Percentiles rank a stretch among this genome's conserved stretches.
Conservation (phyloP, 2,329 filamentous ascomycete genomes). For the Lachnellula suecica region DNA sequence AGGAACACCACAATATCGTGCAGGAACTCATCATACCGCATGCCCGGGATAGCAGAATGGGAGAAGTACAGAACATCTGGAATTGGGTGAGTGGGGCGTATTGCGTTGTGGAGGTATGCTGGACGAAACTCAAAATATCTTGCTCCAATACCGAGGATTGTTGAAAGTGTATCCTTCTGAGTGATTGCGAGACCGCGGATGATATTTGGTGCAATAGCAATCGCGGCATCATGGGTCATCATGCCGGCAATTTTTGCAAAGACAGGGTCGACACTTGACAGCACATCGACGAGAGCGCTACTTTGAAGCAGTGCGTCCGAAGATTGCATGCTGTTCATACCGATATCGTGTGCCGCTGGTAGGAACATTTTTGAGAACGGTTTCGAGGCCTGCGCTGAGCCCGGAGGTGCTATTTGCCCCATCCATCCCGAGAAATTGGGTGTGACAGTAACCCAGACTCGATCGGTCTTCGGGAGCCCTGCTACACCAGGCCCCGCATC, state of each 20-base stretch:
- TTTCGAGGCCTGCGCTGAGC: constrained; percentile 37
- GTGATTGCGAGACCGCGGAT: constrained; percentile 49
- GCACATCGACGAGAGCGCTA: constrained; percentile 30
- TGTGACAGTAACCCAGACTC: constrained; percentile 46
- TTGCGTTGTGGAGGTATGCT: constrained; percentile 43
- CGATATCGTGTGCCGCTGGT: constrained; percentile 46
- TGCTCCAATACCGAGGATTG: constrained; percentile 46
- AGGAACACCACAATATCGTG: constrained; percentile 42
- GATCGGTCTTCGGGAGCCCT: constrained; percentile 42
- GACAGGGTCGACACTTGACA: constrained; percentile 19
- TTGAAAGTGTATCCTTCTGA: constrained; percentile 46
- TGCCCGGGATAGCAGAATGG: constrained; percentile 49
- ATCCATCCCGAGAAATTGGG: constrained; percentile 44
- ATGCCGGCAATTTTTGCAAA: constrained; percentile 26
- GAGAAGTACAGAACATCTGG: constrained; percentile 50
- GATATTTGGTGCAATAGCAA: constrained; percentile 38
- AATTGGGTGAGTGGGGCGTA: constrained; percentile 37
- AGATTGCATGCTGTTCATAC: constrained; percentile 51
- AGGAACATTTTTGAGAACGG: constrained; percentile 45
- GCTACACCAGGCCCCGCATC: constrained; percentile 44
- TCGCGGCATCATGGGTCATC: constrained; percentile 25
- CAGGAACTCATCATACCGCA: constrained; percentile 46
- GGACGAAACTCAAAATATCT: constrained; percentile 54
- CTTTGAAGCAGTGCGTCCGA: constrained; percentile 38
- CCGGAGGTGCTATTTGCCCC: constrained; percentile 39